Evolutionary conservation across 78 protist genomes (phyloP), one percentile per base, ranked within the genome.

Genomic region (Dictyostelium citrinum): DNA sequence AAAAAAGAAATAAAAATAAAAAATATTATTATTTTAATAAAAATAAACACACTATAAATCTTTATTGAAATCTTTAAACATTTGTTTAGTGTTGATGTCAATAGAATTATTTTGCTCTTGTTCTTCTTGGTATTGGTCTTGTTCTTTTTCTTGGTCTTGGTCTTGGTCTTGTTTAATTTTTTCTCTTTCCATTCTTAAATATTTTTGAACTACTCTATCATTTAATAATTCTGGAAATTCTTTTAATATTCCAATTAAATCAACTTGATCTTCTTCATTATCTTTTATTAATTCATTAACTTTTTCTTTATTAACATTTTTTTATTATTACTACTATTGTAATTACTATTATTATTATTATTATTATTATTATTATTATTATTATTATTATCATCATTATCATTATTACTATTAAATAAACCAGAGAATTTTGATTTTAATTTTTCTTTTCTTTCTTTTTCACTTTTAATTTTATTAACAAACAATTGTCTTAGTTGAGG

Each of bases 61-160:
- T 81, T 81, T 81, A 81, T 81, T 81, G 45, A 81, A 81, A 20
- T 81, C 41, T 81, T 81, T 81, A 39, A 81, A 81, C 68, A 55
- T 37, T 81, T 60, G 77, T 31, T 29, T 29, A 64, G 61, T 27
- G 7, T 60, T 8, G 22, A 14, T 12, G 0, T 27, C 11, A 20
- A 4, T 55, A 35, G 22, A 8, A 17, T 80, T 33, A 14, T 46
- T n/a, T 3, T 33, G 6, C 9, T 46, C 5, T 2, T 31, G 2
- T 55, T 58, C 20, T 80, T 78, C 27, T 35, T 31, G 31, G 17
- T 37, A 16, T 60, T 82, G 43, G 0, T 35, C 5, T 33, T 51
- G 29, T 43, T 67, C 22, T 24, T 68, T n/a, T 27, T 68, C 27
- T 82, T 67, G 35, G 29, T 16, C 24, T 55, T 49, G 16, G 0